Conservation (phyloP, 345 rosid species). For the Viola odorata region DNA sequence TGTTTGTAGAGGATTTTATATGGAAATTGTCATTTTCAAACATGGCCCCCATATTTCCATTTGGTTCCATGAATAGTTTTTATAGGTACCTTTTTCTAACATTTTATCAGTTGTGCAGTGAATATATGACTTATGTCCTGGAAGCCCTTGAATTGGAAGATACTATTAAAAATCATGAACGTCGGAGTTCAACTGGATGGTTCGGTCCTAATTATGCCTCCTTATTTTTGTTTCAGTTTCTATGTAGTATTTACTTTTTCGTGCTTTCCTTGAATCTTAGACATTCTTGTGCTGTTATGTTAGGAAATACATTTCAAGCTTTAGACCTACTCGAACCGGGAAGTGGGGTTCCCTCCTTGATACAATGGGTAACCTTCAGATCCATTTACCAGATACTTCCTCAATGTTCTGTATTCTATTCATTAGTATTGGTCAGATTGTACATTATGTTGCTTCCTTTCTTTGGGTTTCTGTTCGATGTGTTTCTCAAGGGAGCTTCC, state of each 20-base stretch:
- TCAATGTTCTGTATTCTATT: too few species aligned
- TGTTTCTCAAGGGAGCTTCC: too few species aligned
- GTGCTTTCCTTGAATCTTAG: constrained; percentile 10
- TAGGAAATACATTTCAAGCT: constrained; percentile 93
- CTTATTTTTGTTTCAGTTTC: constrained; percentile 6
- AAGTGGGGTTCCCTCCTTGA: constrained; percentile 60
- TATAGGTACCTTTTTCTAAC: constrained; percentile 8
- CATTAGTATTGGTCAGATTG: too few species aligned
- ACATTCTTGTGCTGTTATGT: constrained; percentile 13
- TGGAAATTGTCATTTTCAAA: too few species aligned
- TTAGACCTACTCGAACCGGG: constrained; percentile 62
- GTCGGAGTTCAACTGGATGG: constrained; percentile 89
- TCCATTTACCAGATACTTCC: background rate
- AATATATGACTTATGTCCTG: constrained; percentile 71
- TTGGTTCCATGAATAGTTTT: background rate
- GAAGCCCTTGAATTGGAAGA: constrained; percentile 96
- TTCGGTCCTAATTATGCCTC: constrained; percentile 29
- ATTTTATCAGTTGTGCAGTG: constrained; percentile 39
- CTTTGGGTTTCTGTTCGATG: too few species aligned
- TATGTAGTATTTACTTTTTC: background rate
- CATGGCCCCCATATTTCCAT: too few species aligned
- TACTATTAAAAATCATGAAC: constrained; percentile 78
- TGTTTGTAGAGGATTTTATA: too few species aligned
- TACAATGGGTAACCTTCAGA: constrained; percentile 51
- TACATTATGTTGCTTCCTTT: too few species aligned